A percentile compares a stretch with the other conserved stretches of the same genome.
Evolutionary conservation across 2,329 filamentous ascomycete species (phyloP).

Genomic region (Diaporthe capsici): DNA sequence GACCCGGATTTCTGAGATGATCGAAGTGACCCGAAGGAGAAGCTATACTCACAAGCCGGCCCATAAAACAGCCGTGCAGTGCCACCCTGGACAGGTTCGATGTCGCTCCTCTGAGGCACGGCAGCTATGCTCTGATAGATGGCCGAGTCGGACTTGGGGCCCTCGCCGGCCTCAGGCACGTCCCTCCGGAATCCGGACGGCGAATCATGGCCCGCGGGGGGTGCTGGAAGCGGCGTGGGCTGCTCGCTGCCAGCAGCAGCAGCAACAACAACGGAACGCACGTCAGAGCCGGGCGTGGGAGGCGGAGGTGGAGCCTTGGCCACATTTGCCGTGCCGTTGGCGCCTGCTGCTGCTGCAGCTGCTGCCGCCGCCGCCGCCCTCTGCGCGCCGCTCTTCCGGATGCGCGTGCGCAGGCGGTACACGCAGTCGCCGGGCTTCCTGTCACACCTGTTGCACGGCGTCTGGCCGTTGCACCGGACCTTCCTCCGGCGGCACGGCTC

Average conservation of each 20-base stretch:
- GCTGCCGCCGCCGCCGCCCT: conserved; percentile 30
- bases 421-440: conserved; percentile 39
- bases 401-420: conserved; percentile 42
- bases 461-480: conserved; percentile 41
- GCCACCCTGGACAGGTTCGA: conserved; percentile 31
- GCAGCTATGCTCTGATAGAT: conserved; percentile 41
- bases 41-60: conserved; percentile 29
- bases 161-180: conserved; percentile 2
- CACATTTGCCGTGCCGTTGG: not conserved
- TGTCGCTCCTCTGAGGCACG: conserved; percentile 34
- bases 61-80: conserved; percentile 40
- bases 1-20: no score
- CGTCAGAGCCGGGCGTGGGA: not conserved
- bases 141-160: conserved; percentile 27
- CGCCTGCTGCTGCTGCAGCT: not conserved
- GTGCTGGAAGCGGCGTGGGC: not conserved
- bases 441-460: conserved; percentile 41
- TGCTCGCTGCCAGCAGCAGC: conserved; percentile 6
- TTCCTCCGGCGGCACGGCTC: conserved; percentile 42
- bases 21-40: not conserved
- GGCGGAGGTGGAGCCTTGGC: not conserved
- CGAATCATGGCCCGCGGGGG: not conserved
- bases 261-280: not conserved
- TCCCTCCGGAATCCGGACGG: conserved; percentile 1
- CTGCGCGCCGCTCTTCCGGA: conserved; percentile 37